Evolutionary conservation across 176 grass and related monocot genomes (phyloP), one percentile per base, ranked within the genome.

Genomic region (Zizania latifolia): DNA sequence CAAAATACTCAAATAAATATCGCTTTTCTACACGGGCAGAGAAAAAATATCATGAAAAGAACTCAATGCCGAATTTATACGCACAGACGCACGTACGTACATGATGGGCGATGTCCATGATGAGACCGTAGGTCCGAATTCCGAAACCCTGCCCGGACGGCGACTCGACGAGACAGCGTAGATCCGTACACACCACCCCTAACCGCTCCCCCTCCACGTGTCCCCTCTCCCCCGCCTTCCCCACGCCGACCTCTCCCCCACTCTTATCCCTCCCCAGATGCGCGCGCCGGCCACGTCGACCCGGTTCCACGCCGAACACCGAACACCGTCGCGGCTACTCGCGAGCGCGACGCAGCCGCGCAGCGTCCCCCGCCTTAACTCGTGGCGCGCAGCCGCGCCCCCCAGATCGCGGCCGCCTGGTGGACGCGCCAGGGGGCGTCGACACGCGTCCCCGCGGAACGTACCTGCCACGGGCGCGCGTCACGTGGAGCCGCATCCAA

Each of bases 401-500:
- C 68, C 80, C 85, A 87, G 68, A 60, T 78, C 50, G 30, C 68
- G 2, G 6, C 51, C n/a, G 53, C 74, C 74, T 44, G 29, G 80
- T 87, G 85, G 85, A 66, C 7, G 10, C 68, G 0, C 26, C 32
- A 11, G 0, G n/a, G n/a, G 0, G 27, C 0, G 6, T 61, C 80
- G 85, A 74, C 85, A 87, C 80, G 85, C 80, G 85, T 83, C 80
- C 60, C 37, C 0, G 0, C 2, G 19, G 70, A 61, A 58, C 48
- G 83, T 59, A 30, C 83, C 37, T 58, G 56, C 63, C 78, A 86
- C 72, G 46, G 12, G 58, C 78, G 72, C 1, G 58, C 79, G 74
- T 78, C 85, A 87, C 74, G 80, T 88, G 69, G 74, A 40, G 14
- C 54, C 75, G 68, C 26, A 69, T 83, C 75, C 74, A 33, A 83